Percentiles rank a stretch among this genome's conserved stretches.
phyloP scores from a whole-genome alignment of 2,329 filamentous ascomycete genomes.

The Pleomassaria siparia region DNA sequence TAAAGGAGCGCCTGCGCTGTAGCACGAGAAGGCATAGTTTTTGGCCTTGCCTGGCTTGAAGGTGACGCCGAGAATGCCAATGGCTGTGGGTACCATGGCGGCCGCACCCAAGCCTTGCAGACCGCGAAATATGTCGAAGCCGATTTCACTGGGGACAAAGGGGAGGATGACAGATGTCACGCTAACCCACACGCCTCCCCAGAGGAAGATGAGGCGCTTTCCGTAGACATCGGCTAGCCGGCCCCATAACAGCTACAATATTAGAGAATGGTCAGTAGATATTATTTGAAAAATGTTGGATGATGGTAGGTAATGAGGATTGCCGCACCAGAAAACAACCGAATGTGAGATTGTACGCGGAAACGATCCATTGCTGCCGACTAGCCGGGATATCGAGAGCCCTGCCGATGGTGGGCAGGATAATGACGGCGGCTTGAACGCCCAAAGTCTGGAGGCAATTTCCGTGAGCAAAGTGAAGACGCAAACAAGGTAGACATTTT shows the following conservation, averaged over 20 bases:
- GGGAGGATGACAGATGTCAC: slow-evolving; percentile 61
- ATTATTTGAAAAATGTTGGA: no score
- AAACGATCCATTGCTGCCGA: slow-evolving; percentile 67
- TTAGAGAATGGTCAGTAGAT: neutral
- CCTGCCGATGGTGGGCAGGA: slow-evolving; percentile 62
- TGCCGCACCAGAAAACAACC: slow-evolving; percentile 59
- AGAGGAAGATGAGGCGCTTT: slow-evolving; percentile 65
- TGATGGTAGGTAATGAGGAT: neutral
- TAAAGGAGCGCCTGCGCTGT: slow-evolving; percentile 63
- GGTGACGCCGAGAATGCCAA: slow-evolving; percentile 68
- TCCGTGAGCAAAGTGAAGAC: no score
- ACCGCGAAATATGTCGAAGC: slow-evolving; percentile 66
- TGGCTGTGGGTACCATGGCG: slow-evolving; percentile 69
- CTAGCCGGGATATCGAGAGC: slow-evolving; percentile 60
- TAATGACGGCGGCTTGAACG: slow-evolving; percentile 62
- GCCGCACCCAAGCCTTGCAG: slow-evolving; percentile 69
- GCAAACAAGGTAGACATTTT: neutral
- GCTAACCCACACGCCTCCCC: slow-evolving; percentile 65
- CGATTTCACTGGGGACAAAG: slow-evolving; percentile 67
- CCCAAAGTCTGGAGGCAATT: slow-evolving; percentile 62
- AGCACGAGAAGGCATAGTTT: slow-evolving; percentile 69
- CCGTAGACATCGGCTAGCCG: slow-evolving; percentile 68
- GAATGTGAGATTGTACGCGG: slow-evolving; percentile 66
- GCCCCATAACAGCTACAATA: slow-evolving; percentile 60
- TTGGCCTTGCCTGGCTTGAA: slow-evolving; percentile 69